Evolutionary conservation across 306 rosid species (phyloP), one percentile per base, ranked within the genome.

Genomic region (Mimosa pudica): DNA sequence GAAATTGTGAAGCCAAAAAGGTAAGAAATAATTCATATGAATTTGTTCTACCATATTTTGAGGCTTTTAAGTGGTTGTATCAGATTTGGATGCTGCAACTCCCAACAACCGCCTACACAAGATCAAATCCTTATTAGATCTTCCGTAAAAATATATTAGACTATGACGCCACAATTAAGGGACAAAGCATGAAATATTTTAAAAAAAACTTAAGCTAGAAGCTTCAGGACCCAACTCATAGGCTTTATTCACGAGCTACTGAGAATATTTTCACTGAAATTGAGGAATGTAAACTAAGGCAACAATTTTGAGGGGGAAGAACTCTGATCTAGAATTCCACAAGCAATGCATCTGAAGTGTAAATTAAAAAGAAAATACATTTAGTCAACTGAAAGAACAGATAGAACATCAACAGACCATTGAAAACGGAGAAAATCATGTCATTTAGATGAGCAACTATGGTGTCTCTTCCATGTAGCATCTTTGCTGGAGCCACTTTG

Each of bases 401-500:
- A 70, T n/a, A 58, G 71, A 72, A 64, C 73, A 51, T 74, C 82
- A 73, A 86, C 79, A 70, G 71, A 96, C 99, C 97, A 89, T 89
- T 81, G 42, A 80, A 84, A 47, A 88, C 84, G 65, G 42, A 88
- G 83, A 93, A 91, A 79, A 93, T 77, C 93, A 77, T 81, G 81
- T 93, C 87, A 85, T 96, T 90, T 57, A 96, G 82, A 86, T 90
- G 87, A 87, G 91, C 86, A 66, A 89, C 87, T 24, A 85, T 70
- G 44, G 82, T 84, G 87, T 97, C 93, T 85, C 89, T 91, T 84
- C 97, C 96, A 38, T 80, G 93, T 70, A 96, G 90, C 84, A 90
- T 84, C 79, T 87, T 89, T 75, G 89, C 91, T 12, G 98, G 98
- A 74, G 91, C 82, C 76, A 86, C 88, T 67, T 93, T 82, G 44